Evolutionary conservation across 768 basidiomycete species (phyloP), one percentile per base, ranked within the genome.

Genomic region (Pisolithus tinctorius): DNA sequence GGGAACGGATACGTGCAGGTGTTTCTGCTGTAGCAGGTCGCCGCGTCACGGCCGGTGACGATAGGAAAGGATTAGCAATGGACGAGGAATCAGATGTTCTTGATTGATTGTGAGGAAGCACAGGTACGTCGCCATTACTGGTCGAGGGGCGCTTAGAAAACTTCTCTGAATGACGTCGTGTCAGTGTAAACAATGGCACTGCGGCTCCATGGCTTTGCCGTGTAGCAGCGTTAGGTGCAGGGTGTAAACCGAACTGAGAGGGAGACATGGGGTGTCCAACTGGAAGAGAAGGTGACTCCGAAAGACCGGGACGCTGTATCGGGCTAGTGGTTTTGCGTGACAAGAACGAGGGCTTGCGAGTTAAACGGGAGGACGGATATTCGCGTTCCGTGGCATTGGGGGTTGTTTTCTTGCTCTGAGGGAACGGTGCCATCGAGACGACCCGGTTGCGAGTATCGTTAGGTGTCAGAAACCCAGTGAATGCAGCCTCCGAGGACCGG

Each of bases 291-390:
- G 70, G 60, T 55, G 70, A 65, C 42, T 57, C 60, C 8, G 64
- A 52, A 45, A 69, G 65, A 48, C 66, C 48, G 42, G 67, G 56
- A 46, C 59, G 61, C 45, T 65, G 58, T 11, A 59, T 57, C 7
- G 64, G 61, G 23, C 63, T 56, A 14, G 64, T 54, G 52, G 78
- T 74, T 66, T 73, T 82, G 52, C 79, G 76, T 43, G 69, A 71
- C 84, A 85, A 88, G 59, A 87, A 86, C 6, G 86, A 88, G 9
- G 80, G 60, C 62, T 80, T 81, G 47, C 83, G 78, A 10, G 75
- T 66, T 30, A 84, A 55, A 4, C 72, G 59, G 38, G 74, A 77
- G 6, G 74, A 63, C 17, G 67, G 51, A 23, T 53, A 34, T 26
- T 47, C 54, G 27, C 57, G 38, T 55, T 64, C 54, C 54, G 57